A percentile compares a stretch with the other conserved stretches of the same genome.
phyloP scores from a whole-genome alignment of 257 asterid species.

The Ophiorrhiza pumila region DNA sequence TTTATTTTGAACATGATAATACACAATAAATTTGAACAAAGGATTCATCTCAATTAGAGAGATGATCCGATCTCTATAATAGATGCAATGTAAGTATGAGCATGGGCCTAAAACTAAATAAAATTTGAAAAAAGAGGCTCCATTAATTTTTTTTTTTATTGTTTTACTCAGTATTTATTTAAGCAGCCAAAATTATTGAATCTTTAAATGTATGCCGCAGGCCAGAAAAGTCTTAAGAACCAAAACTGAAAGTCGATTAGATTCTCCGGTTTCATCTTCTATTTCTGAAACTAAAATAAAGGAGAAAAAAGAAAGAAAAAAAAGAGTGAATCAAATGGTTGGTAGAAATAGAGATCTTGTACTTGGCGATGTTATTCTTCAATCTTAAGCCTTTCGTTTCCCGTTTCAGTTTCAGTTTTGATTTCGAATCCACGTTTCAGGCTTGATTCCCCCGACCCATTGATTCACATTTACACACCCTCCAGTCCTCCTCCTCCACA shows the following conservation, averaged over 20 bases:
- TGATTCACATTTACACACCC: background rate
- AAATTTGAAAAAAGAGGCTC: too few species aligned
- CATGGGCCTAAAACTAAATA: too few species aligned
- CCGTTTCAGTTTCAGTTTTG: conserved; percentile 6
- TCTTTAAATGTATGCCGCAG: conserved; percentile 2
- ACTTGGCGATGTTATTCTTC: background rate
- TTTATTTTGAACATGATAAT: too few species aligned
- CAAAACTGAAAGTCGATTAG: background rate
- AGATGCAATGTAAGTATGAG: too few species aligned
- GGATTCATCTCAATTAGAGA: too few species aligned
- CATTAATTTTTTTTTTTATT: too few species aligned
- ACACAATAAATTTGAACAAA: too few species aligned
- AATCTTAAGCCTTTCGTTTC: conserved; percentile 7
- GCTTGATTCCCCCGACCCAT: conserved; percentile 14
- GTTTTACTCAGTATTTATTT: too few species aligned
- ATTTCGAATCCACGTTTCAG: too few species aligned
- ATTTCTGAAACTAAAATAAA: background rate
- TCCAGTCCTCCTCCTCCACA: too few species aligned
- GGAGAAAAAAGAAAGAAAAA: background rate
- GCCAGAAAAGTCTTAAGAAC: conserved; percentile 8
- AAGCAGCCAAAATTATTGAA: too few species aligned
- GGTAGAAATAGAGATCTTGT: conserved; percentile 1
- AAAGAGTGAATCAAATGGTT: background rate
- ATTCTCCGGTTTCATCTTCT: conserved; percentile 14
- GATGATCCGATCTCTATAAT: too few species aligned